Base-by-base conservation (phyloP, 1,139 yeast species). In the Trichomonascaceae sp. region DNA sequence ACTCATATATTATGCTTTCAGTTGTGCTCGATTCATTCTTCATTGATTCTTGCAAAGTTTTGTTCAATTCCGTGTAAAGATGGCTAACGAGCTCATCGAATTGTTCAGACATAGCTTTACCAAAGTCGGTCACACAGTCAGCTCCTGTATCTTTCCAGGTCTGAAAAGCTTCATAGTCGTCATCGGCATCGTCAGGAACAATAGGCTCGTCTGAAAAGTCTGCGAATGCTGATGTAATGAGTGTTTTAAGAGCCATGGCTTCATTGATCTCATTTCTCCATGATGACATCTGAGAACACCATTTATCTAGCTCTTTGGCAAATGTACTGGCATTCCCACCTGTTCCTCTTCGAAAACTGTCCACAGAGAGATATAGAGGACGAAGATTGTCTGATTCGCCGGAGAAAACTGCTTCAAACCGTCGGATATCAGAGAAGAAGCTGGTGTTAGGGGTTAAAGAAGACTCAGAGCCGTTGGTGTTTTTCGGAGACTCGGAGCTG, bases 291-390 rank as follows among this genome's bases (percentile, higher is more conserved):
- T 32, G 38, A 10, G 47, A 18, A 43, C 49, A 55, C 63, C 62
- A 60, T 15, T 36, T 30, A n/a, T 54, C 60, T 30, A 53, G 57
- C 15, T 47, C 19, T 6, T 47, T 41, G 9, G 60, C 54, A 15
- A 54, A 45, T 6, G 38, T 47, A 3, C 45, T 36, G 22, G 54
- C 50, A 36, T 47, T 53, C 8, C 58, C 61, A 18, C 50, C 43
- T 17, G 56, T 49, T 13, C 63, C 63, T 30, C 52, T 45, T 22
- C 56, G 54, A 43, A 55, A 56, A 30, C 41, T 36, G 17, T 36
- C 41, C 2, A 36, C 41, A 7, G 41, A n/a, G 17, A 15, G 17
- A 13, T 36, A 36, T 13, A 36, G 17, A 4, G 41, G 15, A 2
- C 17, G 41, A 8, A 36, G 41, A 13, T 36, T 17, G 17, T 15